These are phyloP conservation scores for Friedmanniomyces simplex DNA, from an alignment of 495 filamentous ascomycete genomes.

Conservation along the genomic window DNA sequence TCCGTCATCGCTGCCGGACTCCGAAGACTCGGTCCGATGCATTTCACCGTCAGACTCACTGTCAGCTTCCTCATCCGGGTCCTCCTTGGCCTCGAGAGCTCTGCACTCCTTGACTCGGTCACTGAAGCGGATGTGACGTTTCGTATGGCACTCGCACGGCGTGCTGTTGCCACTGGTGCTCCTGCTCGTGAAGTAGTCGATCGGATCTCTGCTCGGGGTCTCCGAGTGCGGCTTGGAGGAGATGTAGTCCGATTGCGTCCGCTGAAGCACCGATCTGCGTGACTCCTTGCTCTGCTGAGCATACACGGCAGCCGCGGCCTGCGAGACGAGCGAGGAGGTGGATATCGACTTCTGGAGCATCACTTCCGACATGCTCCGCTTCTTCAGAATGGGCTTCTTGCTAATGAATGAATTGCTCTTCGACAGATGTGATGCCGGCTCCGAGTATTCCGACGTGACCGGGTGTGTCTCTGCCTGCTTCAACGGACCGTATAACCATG, in stretches of 20 bases:
- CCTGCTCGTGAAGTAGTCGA: constrained; percentile 47
- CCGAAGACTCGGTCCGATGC: constrained; percentile 27
- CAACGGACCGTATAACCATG: constrained; percentile 92
- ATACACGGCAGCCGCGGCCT: constrained; percentile 84
- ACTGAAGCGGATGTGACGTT: constrained; percentile 91
- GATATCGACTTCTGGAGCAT: constrained; percentile 90
- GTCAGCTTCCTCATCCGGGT: background rate
- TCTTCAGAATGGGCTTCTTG: constrained; percentile 93
- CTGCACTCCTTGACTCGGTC: constrained; percentile 94
- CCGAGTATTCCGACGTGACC: constrained; percentile 35
- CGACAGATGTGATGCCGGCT: constrained; percentile 50
- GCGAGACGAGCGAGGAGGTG: constrained; percentile 80
- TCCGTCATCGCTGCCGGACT: constrained; percentile 50
- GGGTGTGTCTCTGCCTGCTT: constrained; percentile 46
- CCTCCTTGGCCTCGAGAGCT: constrained; percentile 74
- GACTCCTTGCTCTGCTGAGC: constrained; percentile 62
- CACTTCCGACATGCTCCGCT: constrained; percentile 87
- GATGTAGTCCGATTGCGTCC: constrained; percentile 58
- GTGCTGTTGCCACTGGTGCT: constrained; percentile 50
- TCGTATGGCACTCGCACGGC: constrained; percentile 47
- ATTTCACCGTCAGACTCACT: constrained; percentile 61
- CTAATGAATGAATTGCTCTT: constrained; percentile 72
- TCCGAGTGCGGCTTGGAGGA: constrained; percentile 42
- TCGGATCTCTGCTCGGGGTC: constrained; percentile 45
- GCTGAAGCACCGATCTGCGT: constrained; percentile 33